Evolutionary conservation across 2,329 filamentous ascomycete genomes (phyloP).

Genomic region (Hansfordia pulvinata): DNA sequence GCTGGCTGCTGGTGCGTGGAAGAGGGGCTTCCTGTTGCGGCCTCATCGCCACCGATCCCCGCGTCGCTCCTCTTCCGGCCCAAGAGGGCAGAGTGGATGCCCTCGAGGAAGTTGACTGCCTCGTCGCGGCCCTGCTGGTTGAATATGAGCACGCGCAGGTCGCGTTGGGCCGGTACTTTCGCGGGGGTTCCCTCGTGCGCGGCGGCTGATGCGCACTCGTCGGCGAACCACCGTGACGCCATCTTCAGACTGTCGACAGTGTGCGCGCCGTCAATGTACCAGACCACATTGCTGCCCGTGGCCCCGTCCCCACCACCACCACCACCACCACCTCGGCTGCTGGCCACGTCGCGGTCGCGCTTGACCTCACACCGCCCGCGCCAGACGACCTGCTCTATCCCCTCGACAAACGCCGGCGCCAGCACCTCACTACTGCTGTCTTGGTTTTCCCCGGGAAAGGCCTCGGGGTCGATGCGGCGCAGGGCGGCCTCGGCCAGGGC

Average conservation of each 20-base stretch:
- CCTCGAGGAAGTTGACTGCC: slow-evolving; percentile 37
- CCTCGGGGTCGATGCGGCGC: slow-evolving; percentile 23
- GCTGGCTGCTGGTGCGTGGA: slow-evolving; percentile 16
- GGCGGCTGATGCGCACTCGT: slow-evolving; percentile 23
- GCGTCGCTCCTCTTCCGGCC: too few species aligned
- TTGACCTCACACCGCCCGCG: slow-evolving; percentile 64
- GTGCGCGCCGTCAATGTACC: slow-evolving; percentile 90
- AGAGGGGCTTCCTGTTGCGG: too few species aligned
- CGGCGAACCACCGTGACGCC: slow-evolving; percentile 70
- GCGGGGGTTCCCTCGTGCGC: not conserved
- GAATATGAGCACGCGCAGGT: slow-evolving; percentile 57
- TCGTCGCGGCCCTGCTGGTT: slow-evolving; percentile 61
- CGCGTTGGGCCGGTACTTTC: slow-evolving; percentile 12
- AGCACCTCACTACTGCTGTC: too few species aligned
- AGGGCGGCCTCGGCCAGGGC: slow-evolving; percentile 37
- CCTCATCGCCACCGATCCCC: too few species aligned
- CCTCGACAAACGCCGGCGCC: slow-evolving; percentile 52
- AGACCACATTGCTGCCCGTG: slow-evolving; percentile 48
- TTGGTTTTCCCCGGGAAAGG: slow-evolving; percentile 7
- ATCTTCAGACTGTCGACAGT: slow-evolving; percentile 79
- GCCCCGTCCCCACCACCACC: too few species aligned
- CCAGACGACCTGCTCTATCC: slow-evolving; percentile 63
- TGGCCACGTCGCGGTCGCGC: too few species aligned
- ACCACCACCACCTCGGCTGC: too few species aligned
- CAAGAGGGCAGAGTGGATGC: slow-evolving; percentile 24